Conservation (phyloP, 202 grass and related monocot species). For the Cymbopogon flexuosus region DNA sequence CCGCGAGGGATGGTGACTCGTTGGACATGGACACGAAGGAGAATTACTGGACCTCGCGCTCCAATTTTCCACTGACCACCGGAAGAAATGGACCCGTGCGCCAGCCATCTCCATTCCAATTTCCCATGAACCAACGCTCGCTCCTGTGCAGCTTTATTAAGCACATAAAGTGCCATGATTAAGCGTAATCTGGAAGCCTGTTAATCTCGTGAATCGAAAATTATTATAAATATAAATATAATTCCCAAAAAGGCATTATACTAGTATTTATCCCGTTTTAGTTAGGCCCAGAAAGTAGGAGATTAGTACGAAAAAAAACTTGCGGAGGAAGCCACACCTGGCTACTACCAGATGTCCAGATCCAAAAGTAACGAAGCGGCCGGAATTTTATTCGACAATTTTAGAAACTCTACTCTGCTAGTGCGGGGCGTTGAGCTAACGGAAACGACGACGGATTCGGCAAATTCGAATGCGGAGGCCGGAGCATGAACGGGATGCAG, state of each 20-base stretch:
- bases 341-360: slow-evolving; percentile 54
- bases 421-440: neutral
- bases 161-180: neutral
- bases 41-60: slow-evolving; percentile 27
- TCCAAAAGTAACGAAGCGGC: slow-evolving; percentile 34
- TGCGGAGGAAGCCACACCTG: slow-evolving; percentile 29
- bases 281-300: slow-evolving; percentile 2
- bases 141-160: neutral
- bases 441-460: neutral
- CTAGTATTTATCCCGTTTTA: neutral
- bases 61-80: slow-evolving; percentile 3
- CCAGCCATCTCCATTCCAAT: neutral
- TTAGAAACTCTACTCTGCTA: neutral
- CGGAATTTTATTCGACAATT: neutral
- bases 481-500: neutral
- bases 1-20: slow-evolving; percentile 2
- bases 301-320: neutral
- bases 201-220: neutral
- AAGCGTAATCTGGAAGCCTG: slow-evolving; percentile 3
- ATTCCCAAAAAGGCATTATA: neutral
- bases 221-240: neutral
- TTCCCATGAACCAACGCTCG: neutral
- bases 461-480: slow-evolving; percentile 17
- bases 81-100: slow-evolving; percentile 4
- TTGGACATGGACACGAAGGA: neutral